A percentile compares a stretch with the other conserved stretches of the same genome.
Conservation (phyloP, 805 yeast species). For the Hanseniaspora valbyensis region DNA sequence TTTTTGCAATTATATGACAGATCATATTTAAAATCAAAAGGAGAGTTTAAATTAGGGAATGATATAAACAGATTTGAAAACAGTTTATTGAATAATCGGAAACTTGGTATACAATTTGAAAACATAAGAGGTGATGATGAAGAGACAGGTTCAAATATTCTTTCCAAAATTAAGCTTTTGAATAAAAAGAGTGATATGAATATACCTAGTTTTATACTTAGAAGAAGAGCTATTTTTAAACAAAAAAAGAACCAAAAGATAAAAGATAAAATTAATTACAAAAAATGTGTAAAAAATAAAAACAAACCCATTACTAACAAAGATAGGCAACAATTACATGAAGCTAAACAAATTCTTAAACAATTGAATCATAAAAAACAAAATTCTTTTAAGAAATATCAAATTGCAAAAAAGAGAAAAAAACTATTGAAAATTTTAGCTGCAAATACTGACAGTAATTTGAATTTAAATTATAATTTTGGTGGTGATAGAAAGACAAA, state of each 20-base stretch:
- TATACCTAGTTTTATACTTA: slow-evolving; percentile 1
- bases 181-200: not conserved
- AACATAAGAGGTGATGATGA: not conserved
- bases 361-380: slow-evolving; percentile 1
- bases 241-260: not conserved
- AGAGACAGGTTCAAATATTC: slow-evolving; percentile 6
- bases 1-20: slow-evolving; percentile 7
- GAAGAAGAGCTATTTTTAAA: not conserved
- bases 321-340: slow-evolving; percentile 10
- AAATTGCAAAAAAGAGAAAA: slow-evolving; percentile 1
- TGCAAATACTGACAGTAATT: slow-evolving; percentile 1
- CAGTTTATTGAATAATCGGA: slow-evolving; percentile 4
- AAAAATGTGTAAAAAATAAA: not conserved
- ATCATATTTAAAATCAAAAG: slow-evolving; percentile 3
- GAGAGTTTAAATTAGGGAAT: slow-evolving; percentile 7
- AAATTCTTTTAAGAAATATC: slow-evolving; percentile 6
- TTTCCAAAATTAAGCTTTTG: not conserved
- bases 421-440: slow-evolving; percentile 1
- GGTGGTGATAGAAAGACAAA: slow-evolving; percentile 7
- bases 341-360: slow-evolving; percentile 6
- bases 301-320: not conserved
- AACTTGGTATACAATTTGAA: slow-evolving; percentile 2
- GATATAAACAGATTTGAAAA: slow-evolving; percentile 15
- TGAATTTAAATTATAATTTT: slow-evolving; percentile 12
- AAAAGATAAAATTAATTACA: not conserved